Conservation (phyloP, 306 rosid genomes). For the Vigna unguiculata region DNA sequence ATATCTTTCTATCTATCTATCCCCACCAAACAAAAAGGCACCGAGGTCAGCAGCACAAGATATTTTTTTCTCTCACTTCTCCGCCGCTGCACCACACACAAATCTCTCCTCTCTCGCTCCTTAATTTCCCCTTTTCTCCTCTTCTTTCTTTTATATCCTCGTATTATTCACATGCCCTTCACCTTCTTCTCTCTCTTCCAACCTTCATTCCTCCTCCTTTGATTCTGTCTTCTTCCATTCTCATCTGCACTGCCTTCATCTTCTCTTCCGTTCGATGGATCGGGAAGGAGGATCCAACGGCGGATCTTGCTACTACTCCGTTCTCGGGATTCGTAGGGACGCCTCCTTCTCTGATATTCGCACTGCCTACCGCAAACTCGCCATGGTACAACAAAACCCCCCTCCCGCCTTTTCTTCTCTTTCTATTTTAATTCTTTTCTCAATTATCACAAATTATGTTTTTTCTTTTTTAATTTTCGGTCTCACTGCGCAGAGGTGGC, state of each 20-base stretch:
- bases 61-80: constrained; percentile 67
- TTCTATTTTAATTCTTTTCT: not conserved
- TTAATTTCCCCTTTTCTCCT: constrained; percentile 4
- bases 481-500: constrained; percentile 75
- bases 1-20: constrained; percentile 10
- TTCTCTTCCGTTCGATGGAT: constrained; percentile 58
- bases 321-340: constrained; percentile 81
- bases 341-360: constrained; percentile 93
- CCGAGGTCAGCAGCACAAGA: constrained; percentile 31
- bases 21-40: not conserved
- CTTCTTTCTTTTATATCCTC: not conserved
- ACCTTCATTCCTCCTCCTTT: not conserved
- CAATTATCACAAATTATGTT: not conserved
- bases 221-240: not conserved
- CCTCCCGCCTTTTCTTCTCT: constrained; percentile 24
- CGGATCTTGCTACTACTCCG: constrained; percentile 84
- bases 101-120: constrained; percentile 39
- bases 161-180: not conserved
- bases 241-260: not conserved
- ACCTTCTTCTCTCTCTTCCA: not conserved
- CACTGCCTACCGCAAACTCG: constrained; percentile 89
- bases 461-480: not conserved
- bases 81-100: not conserved
- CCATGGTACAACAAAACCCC: constrained; percentile 58
- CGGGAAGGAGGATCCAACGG: constrained; percentile 79